Conservation (phyloP, 306 rosid genomes). For the Adenanthera pavonina region DNA sequence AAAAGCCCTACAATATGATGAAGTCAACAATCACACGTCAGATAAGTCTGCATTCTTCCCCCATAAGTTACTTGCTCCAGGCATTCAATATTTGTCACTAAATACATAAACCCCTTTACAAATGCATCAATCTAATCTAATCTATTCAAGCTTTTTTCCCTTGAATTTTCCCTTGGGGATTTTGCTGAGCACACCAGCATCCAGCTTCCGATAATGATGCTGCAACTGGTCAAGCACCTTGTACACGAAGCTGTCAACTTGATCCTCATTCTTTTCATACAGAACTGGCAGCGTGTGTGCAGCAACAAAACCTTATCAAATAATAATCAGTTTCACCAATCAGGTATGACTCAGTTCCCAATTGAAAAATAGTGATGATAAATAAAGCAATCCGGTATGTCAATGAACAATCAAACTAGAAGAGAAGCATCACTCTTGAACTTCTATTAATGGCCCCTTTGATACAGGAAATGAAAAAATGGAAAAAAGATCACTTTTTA, state of each 20-base stretch:
- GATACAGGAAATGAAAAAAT: not conserved
- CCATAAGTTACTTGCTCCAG: not conserved
- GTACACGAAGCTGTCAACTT: conserved; percentile 68
- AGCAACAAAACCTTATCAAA: conserved; percentile 70
- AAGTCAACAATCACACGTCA: conserved; percentile 12
- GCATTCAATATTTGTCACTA: conserved; percentile 4
- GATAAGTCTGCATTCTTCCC: not conserved
- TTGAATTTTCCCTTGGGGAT: conserved; percentile 67
- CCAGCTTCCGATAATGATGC: conserved; percentile 58
- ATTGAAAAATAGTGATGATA: no score
- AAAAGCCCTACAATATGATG: not conserved
- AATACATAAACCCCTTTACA: conserved; percentile 20
- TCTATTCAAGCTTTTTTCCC: conserved; percentile 59
- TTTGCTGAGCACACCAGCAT: conserved; percentile 75
- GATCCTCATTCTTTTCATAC: conserved; percentile 78
- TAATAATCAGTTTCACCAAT: conserved; percentile 24
- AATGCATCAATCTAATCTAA: conserved; percentile 38
- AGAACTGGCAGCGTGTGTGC: conserved; percentile 86
- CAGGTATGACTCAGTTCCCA: not conserved
- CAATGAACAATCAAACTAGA: conserved; percentile 17
- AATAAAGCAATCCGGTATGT: not conserved
- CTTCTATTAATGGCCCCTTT: not conserved
- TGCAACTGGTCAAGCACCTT: conserved; percentile 58
- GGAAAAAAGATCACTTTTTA: no score
- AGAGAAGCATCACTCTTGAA: conserved; percentile 5